phyloP scores from a whole-genome alignment of 306 rosid species.

The Begonia loranthoides region DNA sequence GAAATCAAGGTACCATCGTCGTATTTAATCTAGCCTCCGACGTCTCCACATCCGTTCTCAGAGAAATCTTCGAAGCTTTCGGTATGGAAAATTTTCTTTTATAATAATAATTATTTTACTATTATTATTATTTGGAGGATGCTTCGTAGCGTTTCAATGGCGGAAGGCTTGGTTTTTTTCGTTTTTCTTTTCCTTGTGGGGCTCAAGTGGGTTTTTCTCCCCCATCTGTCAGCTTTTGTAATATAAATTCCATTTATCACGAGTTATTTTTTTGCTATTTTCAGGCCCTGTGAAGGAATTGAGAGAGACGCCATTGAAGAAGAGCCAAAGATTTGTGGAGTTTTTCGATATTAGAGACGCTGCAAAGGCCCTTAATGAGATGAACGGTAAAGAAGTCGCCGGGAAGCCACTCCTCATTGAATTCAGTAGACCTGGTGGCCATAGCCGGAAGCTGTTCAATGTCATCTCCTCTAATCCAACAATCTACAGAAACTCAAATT shows the following conservation, averaged over 20 bases:
- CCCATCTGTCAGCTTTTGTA: no score
- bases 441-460: conserved; percentile 27
- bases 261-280: not conserved
- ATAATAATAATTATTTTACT: not conserved
- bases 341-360: conserved; percentile 75
- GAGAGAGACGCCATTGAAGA: conserved; percentile 62
- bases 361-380: conserved; percentile 40
- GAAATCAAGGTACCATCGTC: conserved; percentile 76
- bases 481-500: conserved; percentile 1
- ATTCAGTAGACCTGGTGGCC: conserved; percentile 64
- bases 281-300: conserved; percentile 72
- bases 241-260: no score
- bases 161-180: not conserved
- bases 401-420: conserved; percentile 50
- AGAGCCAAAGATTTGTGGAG: conserved; percentile 67
- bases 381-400: conserved; percentile 58
- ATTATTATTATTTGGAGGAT: not conserved
- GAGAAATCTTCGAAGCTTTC: conserved; percentile 35
- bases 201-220: no score
- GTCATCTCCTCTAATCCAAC: conserved; percentile 1
- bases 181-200: not conserved
- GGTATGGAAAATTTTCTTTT: conserved; percentile 22
- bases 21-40: conserved; percentile 50
- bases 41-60: conserved; percentile 27
- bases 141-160: not conserved